Evolutionary conservation across 345 rosid genomes (phyloP).

Genomic region (Rhodomyrtus tomentosa): DNA sequence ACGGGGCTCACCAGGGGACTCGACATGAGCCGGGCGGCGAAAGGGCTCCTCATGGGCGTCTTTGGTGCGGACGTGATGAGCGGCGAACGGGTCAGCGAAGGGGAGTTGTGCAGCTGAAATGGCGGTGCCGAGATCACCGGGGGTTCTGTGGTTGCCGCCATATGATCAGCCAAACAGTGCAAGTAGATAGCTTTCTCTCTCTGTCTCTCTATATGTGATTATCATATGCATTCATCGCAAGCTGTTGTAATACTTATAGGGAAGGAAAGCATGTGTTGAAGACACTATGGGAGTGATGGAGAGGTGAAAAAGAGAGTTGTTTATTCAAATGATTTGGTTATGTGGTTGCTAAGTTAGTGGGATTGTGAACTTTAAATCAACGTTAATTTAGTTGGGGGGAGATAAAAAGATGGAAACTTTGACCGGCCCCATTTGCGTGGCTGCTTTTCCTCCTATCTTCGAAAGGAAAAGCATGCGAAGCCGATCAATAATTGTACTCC

Average conservation of each 20-base stretch:
- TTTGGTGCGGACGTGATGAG: conserved; percentile 7
- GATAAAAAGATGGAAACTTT: neutral
- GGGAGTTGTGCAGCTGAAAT: conserved; percentile 13
- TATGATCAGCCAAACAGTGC: neutral
- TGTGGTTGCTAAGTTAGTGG: neutral
- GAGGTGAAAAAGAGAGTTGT: neutral
- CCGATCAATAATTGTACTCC: neutral
- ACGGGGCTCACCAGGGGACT: conserved; percentile 37
- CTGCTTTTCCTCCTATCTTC: neutral
- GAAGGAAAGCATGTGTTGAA: neutral
- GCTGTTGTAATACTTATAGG: neutral
- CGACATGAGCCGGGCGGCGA: conserved; percentile 7
- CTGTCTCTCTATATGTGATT: neutral
- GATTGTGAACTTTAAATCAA: neutral
- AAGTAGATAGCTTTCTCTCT: neutral
- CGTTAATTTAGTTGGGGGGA: neutral
- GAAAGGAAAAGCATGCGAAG: neutral
- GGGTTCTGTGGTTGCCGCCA: neutral
- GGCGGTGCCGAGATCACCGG: conserved; percentile 26
- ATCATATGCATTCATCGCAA: neutral
- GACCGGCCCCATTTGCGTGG: neutral
- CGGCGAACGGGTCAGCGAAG: conserved; percentile 21
- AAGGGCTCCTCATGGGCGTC: conserved; percentile 24
- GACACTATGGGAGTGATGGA: neutral
- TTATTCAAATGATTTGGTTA: neutral